Percentiles rank a stretch among this genome's conserved stretches.
Conservation (phyloP, 1,139 yeast species). For the Komagataea norvegica region DNA sequence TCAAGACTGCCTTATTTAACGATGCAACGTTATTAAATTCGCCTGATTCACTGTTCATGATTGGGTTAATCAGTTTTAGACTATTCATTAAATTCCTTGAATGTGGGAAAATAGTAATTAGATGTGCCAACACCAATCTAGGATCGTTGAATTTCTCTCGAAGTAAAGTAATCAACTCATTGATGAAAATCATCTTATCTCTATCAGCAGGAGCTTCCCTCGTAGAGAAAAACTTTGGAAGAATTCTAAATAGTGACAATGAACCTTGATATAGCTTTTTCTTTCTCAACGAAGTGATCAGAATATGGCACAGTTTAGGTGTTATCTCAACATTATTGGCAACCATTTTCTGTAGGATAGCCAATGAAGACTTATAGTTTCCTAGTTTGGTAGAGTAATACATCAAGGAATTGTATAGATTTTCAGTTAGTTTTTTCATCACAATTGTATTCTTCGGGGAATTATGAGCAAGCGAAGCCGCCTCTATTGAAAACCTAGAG, state of each 20-base stretch:
- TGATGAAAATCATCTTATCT: slow-evolving; percentile 9
- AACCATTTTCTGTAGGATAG: slow-evolving; percentile 15
- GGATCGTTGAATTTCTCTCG: slow-evolving; percentile 20
- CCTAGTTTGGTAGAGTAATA: slow-evolving; percentile 17
- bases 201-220: background rate
- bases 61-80: slow-evolving; percentile 16
- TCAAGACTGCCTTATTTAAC: slow-evolving; percentile 17
- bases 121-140: slow-evolving; percentile 20
- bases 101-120: slow-evolving; percentile 17
- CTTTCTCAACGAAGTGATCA: slow-evolving; percentile 17
- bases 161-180: slow-evolving; percentile 17
- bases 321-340: slow-evolving; percentile 13
- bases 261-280: slow-evolving; percentile 18
- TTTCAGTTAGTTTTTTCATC: background rate
- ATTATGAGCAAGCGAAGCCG: background rate
- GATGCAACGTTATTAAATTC: background rate
- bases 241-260: slow-evolving; percentile 13
- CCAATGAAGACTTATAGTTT: slow-evolving; percentile 13
- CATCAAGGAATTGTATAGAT: slow-evolving; percentile 19
- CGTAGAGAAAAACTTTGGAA: slow-evolving; percentile 15
- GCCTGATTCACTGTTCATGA: slow-evolving; percentile 8
- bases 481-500: slow-evolving; percentile 8
- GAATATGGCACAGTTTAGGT: slow-evolving; percentile 13
- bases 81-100: slow-evolving; percentile 13
- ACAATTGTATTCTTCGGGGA: background rate